Evolutionary conservation across 495 filamentous ascomycete genomes (phyloP).

Genomic region (Podospora tetraspora): DNA sequence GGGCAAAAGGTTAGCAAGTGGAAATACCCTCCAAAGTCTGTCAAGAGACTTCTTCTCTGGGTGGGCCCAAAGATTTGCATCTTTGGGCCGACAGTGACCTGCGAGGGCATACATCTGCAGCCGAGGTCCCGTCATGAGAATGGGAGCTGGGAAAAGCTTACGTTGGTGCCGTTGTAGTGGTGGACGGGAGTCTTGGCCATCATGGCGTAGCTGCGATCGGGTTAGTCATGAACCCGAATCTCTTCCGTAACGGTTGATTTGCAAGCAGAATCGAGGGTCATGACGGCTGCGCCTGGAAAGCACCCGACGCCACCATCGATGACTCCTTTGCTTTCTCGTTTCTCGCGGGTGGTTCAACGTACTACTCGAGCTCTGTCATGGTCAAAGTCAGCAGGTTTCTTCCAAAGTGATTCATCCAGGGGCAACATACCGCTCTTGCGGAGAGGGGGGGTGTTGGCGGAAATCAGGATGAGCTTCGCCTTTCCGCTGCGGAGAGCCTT

Average conservation of each 20-base stretch:
- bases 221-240: background rate
- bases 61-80: conserved; percentile 34
- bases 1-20: conserved; percentile 43
- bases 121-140: conserved; percentile 16
- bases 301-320: background rate
- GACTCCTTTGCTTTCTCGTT: background rate
- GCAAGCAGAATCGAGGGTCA: background rate
- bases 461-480: conserved; percentile 63
- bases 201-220: conserved; percentile 63
- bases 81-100: conserved; percentile 12
- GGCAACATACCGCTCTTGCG: conserved; percentile 60
- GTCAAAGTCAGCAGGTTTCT: no score
- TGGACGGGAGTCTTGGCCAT: conserved; percentile 88
- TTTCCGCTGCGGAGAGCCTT: conserved; percentile 88
- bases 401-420: no score
- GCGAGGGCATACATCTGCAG: conserved; percentile 7
- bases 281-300: background rate
- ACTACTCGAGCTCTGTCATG: conserved; percentile 61
- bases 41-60: conserved; percentile 72
- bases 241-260: background rate
- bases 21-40: conserved; percentile 80
- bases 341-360: background rate
- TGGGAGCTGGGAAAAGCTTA: conserved; percentile 50
- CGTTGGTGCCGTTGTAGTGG: conserved; percentile 96
- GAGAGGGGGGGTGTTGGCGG: conserved; percentile 86